Base-by-base conservation (phyloP, 192 early-diverging fungal genomes). In the Dissophora ornata region DNA sequence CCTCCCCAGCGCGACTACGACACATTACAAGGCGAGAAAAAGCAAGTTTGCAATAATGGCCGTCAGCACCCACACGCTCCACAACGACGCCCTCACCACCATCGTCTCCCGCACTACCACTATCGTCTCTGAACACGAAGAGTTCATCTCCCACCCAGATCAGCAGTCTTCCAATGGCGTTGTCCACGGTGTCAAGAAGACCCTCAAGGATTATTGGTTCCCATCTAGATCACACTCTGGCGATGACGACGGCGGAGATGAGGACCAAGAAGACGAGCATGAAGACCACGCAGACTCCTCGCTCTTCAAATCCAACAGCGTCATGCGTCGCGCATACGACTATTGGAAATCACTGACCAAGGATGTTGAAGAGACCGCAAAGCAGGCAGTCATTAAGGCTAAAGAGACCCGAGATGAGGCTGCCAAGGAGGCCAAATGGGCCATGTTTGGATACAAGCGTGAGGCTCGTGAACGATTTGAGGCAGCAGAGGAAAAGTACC, bases 351-450 rank as follows among this genome's bases (percentile, higher is more conserved):
- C 71, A 2, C 41, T 75, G 29, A 66, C 71, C 29, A 33, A 60
- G 19, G 71, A 75, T 40, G 55, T 62, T 1, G 71, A 75, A 11
- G 62, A 65, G 38, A 18, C 48, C 0, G 71, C 71, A 28, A 75
- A 66, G 44, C 62, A 66, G 13, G 6, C 54, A 12, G 71, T 75
- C 36, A 24, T 21, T 33, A 26, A 75, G 44, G 71, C 71, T 22
- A 65, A 49, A 30, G 34, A 54, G n/a, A 57, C 62, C 22, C 56
- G 71, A 12, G 62, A 75, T 40, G 57, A 65, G 15, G 57, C 71
- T 10, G 55, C 71, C 40, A 47, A 59, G 30, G 71, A 75, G 40
- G 71, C 71, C 22, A 65, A 75, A 18, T 75, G 71, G 71, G 71
- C 71, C 38, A 60, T 75, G 36, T 61, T 75, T 66, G 71, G 71